Base-by-base conservation (phyloP, 192 early-diverging fungal species). In the Umbelopsis sp. region DNA sequence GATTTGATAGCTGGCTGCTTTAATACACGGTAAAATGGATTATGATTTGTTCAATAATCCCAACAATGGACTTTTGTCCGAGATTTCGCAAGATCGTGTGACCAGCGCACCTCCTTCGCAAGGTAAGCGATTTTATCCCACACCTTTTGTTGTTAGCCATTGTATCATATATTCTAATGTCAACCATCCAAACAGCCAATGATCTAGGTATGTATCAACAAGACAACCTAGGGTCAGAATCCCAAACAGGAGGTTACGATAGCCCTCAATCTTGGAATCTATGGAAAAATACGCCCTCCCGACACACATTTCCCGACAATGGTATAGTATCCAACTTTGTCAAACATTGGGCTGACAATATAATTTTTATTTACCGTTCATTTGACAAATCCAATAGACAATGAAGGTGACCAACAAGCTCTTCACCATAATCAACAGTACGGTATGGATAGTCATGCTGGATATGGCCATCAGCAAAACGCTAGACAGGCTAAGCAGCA, bases 21-120 rank as follows among this genome's bases (percentile, higher is more conserved):
- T 88, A 23, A 74, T 88, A 20, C 82, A 82, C 27, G 83, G 80
- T 33, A 83, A 82, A 52, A 67, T 83, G 33, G 87, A 88, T 64
- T 84, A 83, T 52, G 49, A 69, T 49, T 18, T 64, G 16, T 21
- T 66, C 16, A 49, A 51, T 27, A 50, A 50, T 16, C 49, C 64
- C 1, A 49, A 37, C 44, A 49, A 41, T 27, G 44, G 37, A 21
- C 18, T 44, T 9, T 18, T 71, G 13, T 64, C 45, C n/a, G 79
- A 80, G 23, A 85, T 78, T 76, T 91, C 75, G 80, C 83, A 47
- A 74, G 74, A 75, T 67, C 83, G 92, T 41, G 89, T 91, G 35
- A 91, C 79, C 58, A 89, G 87, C 72, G 93, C 93, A 11, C 93
- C 93, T 13, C 93, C 93, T 20, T 81, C 89, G n/a, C 90, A 90